Evolutionary conservation across 345 rosid genomes (phyloP), one percentile per base, ranked within the genome.

Genomic region (Eucalyptus regnans): DNA sequence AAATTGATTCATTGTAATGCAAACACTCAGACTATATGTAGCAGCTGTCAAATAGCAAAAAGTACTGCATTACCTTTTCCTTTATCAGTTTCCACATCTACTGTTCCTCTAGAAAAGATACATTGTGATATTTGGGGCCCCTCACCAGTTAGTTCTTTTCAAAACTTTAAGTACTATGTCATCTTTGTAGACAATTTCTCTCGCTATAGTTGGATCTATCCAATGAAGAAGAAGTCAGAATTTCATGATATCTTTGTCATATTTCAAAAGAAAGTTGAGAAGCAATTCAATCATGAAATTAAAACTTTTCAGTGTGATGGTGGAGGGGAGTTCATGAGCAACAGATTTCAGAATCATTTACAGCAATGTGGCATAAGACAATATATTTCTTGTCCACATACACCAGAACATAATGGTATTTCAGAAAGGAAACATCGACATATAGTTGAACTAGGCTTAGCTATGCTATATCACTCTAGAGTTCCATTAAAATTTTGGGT

Each of bases 111-210:
- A 50, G 60, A 87, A 4, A 87, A 89, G 37, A 54, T 87, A 25
- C 88, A 89, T 87, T 91, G 87, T 87, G 89, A 87, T 22, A 87
- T 89, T 3, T 91, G 64, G 87, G 89, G 89, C 87, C 50, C 12
- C 29, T 91, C 6, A 88, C 86, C n/a, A n/a, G 20, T 87, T 76
- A 46, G 43, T n/a, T 91, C 88, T 51, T 76, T 50, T n/a, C 62
- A 41, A 4, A 62, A 66, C 7, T 90, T 90, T 16, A 9, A 14
- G 16, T 90, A 6, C 27, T 90, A 87, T 90, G 85, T 48, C 12
- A 64, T 85, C 31, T 60, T 27, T 86, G 16, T 89, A 12, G 64
- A 88, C 56, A 88, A 90, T 8, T 89, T 89, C 29, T 89, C 86
- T 1, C 79, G 50, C 6, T 91, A 91, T 51, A 89, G 44, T 23